Conservation (phyloP, 768 basidiomycete genomes). For the Atractiella rhizophila region DNA sequence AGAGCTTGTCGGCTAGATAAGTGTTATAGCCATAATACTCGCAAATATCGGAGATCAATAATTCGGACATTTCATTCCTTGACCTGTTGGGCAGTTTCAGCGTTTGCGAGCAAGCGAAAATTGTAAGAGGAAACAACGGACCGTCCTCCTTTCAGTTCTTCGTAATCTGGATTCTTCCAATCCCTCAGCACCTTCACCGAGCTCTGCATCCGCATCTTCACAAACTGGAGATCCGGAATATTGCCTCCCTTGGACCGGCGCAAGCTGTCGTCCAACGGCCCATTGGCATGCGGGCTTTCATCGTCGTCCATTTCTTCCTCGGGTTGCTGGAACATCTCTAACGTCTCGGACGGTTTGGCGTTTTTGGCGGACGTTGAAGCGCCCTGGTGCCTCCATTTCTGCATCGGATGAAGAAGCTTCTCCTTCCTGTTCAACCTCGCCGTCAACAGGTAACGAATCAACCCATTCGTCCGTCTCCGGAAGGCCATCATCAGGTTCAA, state of each 20-base stretch:
- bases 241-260: constrained; percentile 48
- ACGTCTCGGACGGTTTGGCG: too few relatives aligned
- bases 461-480: background rate
- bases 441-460: constrained; percentile 18
- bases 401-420: too few relatives aligned
- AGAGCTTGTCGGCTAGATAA: constrained; percentile 79
- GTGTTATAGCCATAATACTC: constrained; percentile 96
- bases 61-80: constrained; percentile 67
- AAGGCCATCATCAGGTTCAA: constrained; percentile 3
- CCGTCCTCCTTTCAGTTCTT: constrained; percentile 38
- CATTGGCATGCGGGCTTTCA: constrained; percentile 4
- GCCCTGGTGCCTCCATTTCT: too few relatives aligned
- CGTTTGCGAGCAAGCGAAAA: background rate
- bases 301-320: too few relatives aligned
- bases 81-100: constrained; percentile 28
- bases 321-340: too few relatives aligned
- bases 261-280: constrained; percentile 26
- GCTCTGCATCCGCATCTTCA: constrained; percentile 55
- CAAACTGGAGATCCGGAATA: constrained; percentile 38
- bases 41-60: constrained; percentile 65
- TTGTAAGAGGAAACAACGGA: constrained; percentile 15
- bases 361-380: too few relatives aligned
- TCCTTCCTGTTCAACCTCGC: constrained; percentile 16
- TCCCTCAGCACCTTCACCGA: constrained; percentile 46
- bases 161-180: constrained; percentile 44